These are phyloP conservation scores for Cryomyces minteri DNA, from an alignment of 495 filamentous ascomycete genomes.

Conservation along the genomic window DNA sequence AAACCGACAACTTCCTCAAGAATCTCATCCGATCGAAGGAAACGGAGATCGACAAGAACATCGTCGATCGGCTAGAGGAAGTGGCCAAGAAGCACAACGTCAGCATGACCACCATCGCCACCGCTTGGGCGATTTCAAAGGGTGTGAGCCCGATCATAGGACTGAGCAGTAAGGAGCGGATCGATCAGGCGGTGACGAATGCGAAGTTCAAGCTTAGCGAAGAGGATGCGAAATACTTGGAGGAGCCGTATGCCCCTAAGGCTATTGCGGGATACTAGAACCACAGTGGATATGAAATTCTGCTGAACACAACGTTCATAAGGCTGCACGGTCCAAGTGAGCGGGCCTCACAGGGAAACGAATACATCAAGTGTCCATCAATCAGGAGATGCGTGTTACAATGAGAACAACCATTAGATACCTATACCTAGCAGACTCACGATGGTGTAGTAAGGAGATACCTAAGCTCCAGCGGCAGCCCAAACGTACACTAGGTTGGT, in stretches of 20 bases:
- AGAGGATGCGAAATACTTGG: conserved; percentile 19
- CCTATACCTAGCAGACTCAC: too few relatives aligned
- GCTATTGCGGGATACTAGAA: conserved; percentile 2
- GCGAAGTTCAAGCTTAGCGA: conserved; percentile 14
- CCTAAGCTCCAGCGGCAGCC: too few relatives aligned
- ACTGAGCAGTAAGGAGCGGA: conserved; percentile 15
- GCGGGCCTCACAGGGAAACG: too few relatives aligned
- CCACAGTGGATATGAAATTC: too few relatives aligned
- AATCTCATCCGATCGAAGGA: conserved; percentile 8
- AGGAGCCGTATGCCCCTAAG: conserved; percentile 20
- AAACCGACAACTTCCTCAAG: conserved; percentile 10
- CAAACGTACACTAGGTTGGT: too few relatives aligned
- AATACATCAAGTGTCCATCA: too few relatives aligned
- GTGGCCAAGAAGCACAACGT: conserved; percentile 10
- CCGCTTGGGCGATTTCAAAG: conserved; percentile 16
- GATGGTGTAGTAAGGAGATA: too few relatives aligned
- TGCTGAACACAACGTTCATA: too few relatives aligned
- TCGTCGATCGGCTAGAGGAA: conserved; percentile 6
- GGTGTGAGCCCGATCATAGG: conserved; percentile 19
- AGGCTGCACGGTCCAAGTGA: too few relatives aligned
- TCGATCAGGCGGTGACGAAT: conserved; percentile 18
- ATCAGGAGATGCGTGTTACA: too few relatives aligned
- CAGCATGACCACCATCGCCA: conserved; percentile 16
- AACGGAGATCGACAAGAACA: conserved; percentile 4
- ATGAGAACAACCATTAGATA: too few relatives aligned